Base-by-base conservation (phyloP, 148 eudicot genomes). In the Pouteria glomerata region DNA sequence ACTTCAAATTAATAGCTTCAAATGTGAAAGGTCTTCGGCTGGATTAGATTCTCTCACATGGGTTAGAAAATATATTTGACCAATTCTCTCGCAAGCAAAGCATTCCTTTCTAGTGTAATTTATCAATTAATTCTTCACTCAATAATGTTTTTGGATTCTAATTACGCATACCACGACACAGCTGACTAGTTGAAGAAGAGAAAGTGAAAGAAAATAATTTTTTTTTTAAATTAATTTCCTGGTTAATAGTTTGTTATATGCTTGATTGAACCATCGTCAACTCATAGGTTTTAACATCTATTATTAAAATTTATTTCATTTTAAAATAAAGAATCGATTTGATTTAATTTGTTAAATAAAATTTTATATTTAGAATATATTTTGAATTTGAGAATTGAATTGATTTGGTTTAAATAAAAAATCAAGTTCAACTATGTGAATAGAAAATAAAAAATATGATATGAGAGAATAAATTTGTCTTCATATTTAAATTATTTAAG, bases 21-120 rank as follows among this genome's bases (percentile, higher is more conserved):
- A 63, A 64, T 78, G 77, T 78, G 82, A 78, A 78, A 63, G 73
- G 74, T 63, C 44, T 56, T 69, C 2, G n/a, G 70, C 15, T 41
- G 33, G 39, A 29, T 27, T 62, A 53, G 74, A 68, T 78, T 62
- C 82, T 62, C 82, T 63, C 57, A 30, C 48, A 29, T 39, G 23
- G 50, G 37, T 78, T 44, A 47, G 56, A 27, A 73, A 6, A 39
- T 10, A 34, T 63, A 31, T 39, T 74, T 78, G 77, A 70, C 78
- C 74, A 58, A 78, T 52, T 69, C 50, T 18, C 39, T 18, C 39
- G n/a, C 63, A 12, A 34, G 44, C 26, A 29, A 29, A 72, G 16
- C 68, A 33, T 24, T 72, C 62, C 66, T 10, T 57, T 42, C 52
- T 30, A 31, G 6, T 63, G 21, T 53, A 34, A 12, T 53, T 69